Evolutionary conservation across 208 protist species (phyloP).

Genomic region (Trichomonas gallinae): DNA sequence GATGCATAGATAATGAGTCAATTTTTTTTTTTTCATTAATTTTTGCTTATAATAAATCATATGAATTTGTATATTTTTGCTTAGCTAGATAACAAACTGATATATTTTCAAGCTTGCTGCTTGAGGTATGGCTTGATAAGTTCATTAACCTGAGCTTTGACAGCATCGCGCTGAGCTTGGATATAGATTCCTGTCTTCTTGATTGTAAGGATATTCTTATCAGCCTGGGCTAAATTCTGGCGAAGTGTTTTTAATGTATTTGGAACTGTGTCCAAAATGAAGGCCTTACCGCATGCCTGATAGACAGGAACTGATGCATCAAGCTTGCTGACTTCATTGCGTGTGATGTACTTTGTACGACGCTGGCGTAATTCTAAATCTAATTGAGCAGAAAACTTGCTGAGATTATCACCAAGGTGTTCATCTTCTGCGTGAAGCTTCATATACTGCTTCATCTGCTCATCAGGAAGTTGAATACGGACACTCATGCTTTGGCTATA

Average conservation of each 20-base stretch:
- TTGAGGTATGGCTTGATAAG: not conserved
- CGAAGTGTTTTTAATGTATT: not conserved
- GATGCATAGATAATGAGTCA: too few species aligned
- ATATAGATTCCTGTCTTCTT: conserved; percentile 5
- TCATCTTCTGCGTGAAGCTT: not conserved
- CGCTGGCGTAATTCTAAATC: not conserved
- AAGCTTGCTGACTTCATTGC: not conserved
- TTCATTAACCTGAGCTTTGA: not conserved
- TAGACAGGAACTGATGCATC: not conserved
- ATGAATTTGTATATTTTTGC: not conserved
- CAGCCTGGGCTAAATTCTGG: not conserved
- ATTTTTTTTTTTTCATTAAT: too few species aligned
- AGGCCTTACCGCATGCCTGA: not conserved
- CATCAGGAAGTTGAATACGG: not conserved
- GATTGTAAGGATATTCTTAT: not conserved
- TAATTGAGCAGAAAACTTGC: not conserved
- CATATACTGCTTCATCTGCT: not conserved
- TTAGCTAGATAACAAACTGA: not conserved
- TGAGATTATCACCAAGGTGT: not conserved
- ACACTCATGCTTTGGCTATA: too few species aligned
- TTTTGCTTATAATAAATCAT: not conserved
- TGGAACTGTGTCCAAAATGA: not conserved
- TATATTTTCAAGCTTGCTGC: not conserved
- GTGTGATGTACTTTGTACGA: not conserved
- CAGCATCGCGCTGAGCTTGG: not conserved